Percentiles rank a stretch among this genome's conserved stretches.
Conservation (phyloP, 2,329 filamentous ascomycete genomes). For the Claviceps arundinis region DNA sequence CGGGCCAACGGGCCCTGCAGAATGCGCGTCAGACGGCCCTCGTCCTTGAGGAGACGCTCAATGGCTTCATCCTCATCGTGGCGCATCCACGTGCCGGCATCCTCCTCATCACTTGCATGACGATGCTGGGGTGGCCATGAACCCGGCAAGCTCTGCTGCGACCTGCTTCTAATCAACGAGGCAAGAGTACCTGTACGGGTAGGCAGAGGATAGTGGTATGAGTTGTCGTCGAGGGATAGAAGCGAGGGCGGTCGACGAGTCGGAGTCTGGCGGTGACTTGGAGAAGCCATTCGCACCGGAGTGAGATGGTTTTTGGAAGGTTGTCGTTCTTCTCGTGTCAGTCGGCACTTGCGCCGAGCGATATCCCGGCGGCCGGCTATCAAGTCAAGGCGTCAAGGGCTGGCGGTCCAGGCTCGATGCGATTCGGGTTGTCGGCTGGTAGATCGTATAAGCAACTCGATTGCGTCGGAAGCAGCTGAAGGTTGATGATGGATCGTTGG, state of each 20-base stretch:
- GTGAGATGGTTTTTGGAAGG: not conserved
- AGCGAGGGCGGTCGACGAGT: conserved; percentile 20
- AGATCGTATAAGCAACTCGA: not conserved
- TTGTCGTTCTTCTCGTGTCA: not conserved
- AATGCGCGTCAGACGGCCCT: conserved; percentile 44
- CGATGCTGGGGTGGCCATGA: conserved; percentile 12
- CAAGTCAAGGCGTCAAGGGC: not conserved
- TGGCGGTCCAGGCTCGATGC: not conserved
- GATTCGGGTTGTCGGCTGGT: not conserved
- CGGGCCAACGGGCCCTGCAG: conserved; percentile 60
- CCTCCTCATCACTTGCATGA: conserved; percentile 19
- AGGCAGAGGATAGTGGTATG: conserved; percentile 18
- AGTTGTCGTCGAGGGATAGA: conserved; percentile 19
- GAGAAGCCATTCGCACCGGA: conserved; percentile 15
- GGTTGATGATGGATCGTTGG: not conserved
- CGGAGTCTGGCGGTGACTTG: conserved; percentile 13
- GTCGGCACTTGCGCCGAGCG: not conserved
- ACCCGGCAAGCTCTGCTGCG: conserved; percentile 19
- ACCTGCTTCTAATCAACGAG: conserved; percentile 26
- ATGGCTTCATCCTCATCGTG: conserved; percentile 29
- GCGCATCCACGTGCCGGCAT: conserved; percentile 13
- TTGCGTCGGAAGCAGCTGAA: not conserved
- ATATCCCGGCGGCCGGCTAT: not conserved
- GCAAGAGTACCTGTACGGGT: conserved; percentile 25
- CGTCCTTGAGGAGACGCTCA: conserved; percentile 34